These are phyloP conservation scores for Vanilla planifolia DNA, from an alignment of 106 monocot genomes.

Conservation along the genomic window DNA sequence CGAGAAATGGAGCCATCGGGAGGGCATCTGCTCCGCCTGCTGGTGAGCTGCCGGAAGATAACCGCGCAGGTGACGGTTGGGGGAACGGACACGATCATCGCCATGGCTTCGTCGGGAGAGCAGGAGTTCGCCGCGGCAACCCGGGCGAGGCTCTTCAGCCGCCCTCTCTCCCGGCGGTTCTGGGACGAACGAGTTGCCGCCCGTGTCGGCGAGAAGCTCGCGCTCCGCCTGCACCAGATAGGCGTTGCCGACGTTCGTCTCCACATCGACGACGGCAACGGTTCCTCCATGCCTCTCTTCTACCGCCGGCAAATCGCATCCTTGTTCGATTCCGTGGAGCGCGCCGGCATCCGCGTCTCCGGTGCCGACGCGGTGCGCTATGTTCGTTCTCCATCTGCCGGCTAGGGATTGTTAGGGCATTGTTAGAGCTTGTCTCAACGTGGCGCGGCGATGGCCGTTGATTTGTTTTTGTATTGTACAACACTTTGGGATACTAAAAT, in stretches of 20 bases:
- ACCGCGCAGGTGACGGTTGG: slow-evolving; percentile 16
- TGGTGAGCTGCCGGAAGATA: slow-evolving; percentile 16
- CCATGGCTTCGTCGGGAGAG: slow-evolving; percentile 17
- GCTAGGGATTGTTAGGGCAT: no score
- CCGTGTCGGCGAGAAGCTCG: slow-evolving; percentile 18
- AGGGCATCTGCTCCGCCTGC: slow-evolving; percentile 15
- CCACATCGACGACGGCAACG: slow-evolving; percentile 1
- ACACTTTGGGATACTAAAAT: no score
- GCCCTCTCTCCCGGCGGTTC: slow-evolving; percentile 10
- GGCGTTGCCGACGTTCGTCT: slow-evolving; percentile 10
- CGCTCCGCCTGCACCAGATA: slow-evolving; percentile 7
- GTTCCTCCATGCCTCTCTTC: slow-evolving; percentile 1
- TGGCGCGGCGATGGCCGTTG: no score
- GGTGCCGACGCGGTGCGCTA: slow-evolving; percentile 7
- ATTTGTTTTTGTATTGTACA: no score
- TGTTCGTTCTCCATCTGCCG: neutral
- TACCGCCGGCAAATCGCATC: slow-evolving; percentile 1
- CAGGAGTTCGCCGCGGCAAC: slow-evolving; percentile 10
- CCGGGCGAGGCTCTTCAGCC: slow-evolving; percentile 8
- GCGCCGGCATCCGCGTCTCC: slow-evolving; percentile 12
- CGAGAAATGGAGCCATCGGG: neutral
- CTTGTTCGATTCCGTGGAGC: slow-evolving; percentile 10
- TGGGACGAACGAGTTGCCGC: slow-evolving; percentile 17
- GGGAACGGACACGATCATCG: slow-evolving; percentile 8
- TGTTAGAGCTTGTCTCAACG: neutral